Conservation (phyloP, 352 stramenopile genomes). For the Globisporangium cystogenes region DNA sequence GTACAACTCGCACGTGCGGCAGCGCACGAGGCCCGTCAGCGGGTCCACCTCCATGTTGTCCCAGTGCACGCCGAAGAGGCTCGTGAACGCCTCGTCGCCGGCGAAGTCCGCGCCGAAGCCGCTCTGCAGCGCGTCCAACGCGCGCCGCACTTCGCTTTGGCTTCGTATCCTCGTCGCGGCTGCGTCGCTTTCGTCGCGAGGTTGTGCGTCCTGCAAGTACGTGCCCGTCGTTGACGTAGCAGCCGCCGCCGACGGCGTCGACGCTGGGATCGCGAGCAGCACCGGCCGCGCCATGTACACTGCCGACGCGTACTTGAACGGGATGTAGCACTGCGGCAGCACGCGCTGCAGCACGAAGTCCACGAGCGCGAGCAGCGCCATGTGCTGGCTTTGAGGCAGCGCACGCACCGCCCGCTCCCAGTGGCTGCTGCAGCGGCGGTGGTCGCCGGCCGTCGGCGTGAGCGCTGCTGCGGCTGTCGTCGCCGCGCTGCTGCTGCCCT, state of each 20-base stretch:
- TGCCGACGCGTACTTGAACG: slow-evolving; percentile 50
- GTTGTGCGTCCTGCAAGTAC: background rate
- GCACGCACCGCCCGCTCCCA: slow-evolving; percentile 33
- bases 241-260: too few species aligned
- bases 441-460: background rate
- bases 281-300: slow-evolving; percentile 47
- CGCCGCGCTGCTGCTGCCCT: background rate
- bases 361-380: slow-evolving; percentile 40
- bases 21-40: slow-evolving; percentile 23
- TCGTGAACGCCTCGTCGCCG: slow-evolving; percentile 22
- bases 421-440: background rate
- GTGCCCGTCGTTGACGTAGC: background rate
- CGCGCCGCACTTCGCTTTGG: background rate
- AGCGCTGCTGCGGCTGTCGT: background rate
- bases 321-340: slow-evolving; percentile 52
- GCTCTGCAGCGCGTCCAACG: slow-evolving; percentile 9
- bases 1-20: slow-evolving; percentile 38
- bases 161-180: background rate
- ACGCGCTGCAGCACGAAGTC: slow-evolving; percentile 47
- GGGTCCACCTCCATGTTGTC: slow-evolving; percentile 43
- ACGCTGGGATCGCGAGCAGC: slow-evolving; percentile 19
- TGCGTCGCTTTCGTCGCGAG: background rate
- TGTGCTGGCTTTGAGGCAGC: slow-evolving; percentile 43
- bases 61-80: slow-evolving; percentile 58
- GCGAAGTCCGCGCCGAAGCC: slow-evolving; percentile 12